phyloP scores from a whole-genome alignment of 257 asterid genomes.

The Rauvolfia tetraphylla region DNA sequence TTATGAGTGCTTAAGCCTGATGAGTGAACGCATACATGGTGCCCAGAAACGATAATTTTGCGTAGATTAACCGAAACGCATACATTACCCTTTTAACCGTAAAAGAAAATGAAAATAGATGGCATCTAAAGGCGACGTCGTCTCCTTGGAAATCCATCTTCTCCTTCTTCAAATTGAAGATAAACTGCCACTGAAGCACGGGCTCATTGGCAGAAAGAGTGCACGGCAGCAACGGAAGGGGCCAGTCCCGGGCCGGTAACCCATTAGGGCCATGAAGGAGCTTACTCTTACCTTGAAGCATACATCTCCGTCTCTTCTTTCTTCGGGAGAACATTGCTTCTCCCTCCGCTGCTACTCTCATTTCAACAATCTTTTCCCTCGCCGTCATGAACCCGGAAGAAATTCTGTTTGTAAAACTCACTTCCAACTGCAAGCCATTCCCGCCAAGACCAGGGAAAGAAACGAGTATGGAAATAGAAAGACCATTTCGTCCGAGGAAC shows the following conservation, averaged over 20 bases:
- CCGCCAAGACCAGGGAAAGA: not conserved
- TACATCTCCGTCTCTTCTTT: not conserved
- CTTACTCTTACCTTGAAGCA: constrained; percentile 9
- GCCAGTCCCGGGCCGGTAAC: too few species aligned
- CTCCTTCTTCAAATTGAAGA: not conserved
- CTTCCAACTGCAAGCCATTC: not conserved
- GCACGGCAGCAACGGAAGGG: too few species aligned
- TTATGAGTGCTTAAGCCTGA: too few species aligned
- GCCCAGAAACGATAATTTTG: too few species aligned
- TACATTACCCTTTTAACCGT: too few species aligned
- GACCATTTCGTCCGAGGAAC: not conserved
- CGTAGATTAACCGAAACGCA: too few species aligned
- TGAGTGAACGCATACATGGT: too few species aligned
- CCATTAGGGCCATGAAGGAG: constrained; percentile 3
- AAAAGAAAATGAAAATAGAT: not conserved
- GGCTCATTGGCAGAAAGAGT: not conserved
- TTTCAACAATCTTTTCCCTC: not conserved
- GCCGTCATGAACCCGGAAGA: constrained; percentile 8
- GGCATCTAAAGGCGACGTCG: not conserved
- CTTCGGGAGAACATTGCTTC: not conserved
- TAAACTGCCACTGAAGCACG: not conserved
- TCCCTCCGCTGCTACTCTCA: not conserved
- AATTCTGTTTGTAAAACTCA: not conserved
- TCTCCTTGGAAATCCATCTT: not conserved
- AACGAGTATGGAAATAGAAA: not conserved